Evolutionary conservation across 2,329 filamentous ascomycete genomes (phyloP), one percentile per base, ranked within the genome.

Genomic region (Trichoderma atroviride): DNA sequence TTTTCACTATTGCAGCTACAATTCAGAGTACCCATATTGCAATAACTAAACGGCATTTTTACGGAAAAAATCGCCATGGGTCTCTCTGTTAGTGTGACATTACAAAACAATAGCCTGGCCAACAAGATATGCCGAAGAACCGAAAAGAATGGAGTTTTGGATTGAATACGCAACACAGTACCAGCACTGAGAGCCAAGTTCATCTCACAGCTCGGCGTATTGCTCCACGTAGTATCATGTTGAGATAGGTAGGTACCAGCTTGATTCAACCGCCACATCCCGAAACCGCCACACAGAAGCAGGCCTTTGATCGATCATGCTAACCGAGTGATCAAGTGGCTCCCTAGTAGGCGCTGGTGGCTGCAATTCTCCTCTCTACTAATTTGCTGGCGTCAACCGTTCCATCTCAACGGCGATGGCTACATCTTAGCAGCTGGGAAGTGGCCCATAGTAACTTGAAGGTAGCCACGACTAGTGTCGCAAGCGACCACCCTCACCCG

Each of bases 31-130:
- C 5, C 40, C 40, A 43, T 50, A 35, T 4, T n/a, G 43, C 9
- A 14, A 52, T 33, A 62, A 24, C 16, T 2, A 9, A 50, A 62
- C n/a, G 40, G 59, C 29, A 62, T 7, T 63, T 63, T 53, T 63
- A 53, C 59, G 59, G n/a, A 63, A 14, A 53, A 47, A 63, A 53
- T 5, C 24, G 52, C 16, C 5, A 52, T 62, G 59, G 59, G 59
- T 52, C 59, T 62, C 59, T 55, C n/a, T 52, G 9, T 9, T 52
- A 62, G 59, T 52, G 59, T 13, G n/a, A 11, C 13, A 19, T 19
- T 6, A 3, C 7, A 62, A 52, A n/a, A 22, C 24, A n/a, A 52
- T 50, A 62, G 59, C 59, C 43, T 52, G 22, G 6, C 40, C 24
- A 61, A 11, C 24, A 29, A 5, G 3, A 3, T 29, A 14, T 27